phyloP scores from a whole-genome alignment of 495 filamentous ascomycete species.

The Hypoxylon trugodes region DNA sequence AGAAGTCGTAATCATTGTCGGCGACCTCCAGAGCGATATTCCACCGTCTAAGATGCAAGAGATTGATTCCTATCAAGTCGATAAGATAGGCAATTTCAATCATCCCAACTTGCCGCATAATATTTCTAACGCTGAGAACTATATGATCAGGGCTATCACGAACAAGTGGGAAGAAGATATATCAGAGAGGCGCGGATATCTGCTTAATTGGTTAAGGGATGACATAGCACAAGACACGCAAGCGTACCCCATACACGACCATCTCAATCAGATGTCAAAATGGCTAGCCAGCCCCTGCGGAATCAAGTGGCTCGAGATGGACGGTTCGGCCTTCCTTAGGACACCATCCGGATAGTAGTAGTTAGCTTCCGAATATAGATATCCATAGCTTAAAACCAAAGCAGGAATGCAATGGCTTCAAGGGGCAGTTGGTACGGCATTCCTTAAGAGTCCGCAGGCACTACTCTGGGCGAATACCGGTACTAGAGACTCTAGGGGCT shows the following conservation, averaged over 20 bases:
- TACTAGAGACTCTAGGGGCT: neutral
- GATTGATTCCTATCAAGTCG: neutral
- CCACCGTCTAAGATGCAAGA: constrained; percentile 14
- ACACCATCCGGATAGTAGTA: constrained; percentile 19
- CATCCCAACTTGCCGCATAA: neutral
- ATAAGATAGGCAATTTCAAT: neutral
- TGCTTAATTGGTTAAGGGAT: neutral
- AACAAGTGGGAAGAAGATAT: neutral
- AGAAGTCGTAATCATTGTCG: constrained; percentile 22
- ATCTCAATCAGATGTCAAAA: constrained; percentile 3
- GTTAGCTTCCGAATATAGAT: constrained; percentile 16
- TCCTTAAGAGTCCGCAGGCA: constrained; percentile 13
- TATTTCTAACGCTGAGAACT: neutral
- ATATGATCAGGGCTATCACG: constrained; percentile 9
- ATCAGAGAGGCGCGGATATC: neutral
- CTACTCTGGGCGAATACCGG: constrained; percentile 20
- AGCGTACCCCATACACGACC: too few relatives aligned
- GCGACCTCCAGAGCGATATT: constrained; percentile 8
- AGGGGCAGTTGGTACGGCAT: neutral
- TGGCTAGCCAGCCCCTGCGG: constrained; percentile 11
- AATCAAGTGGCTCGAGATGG: constrained; percentile 6
- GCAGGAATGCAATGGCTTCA: constrained; percentile 18
- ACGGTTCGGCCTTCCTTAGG: neutral
- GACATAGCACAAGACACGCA: too few relatives aligned
- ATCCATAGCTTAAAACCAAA: constrained; percentile 18